Evolutionary conservation across 495 filamentous ascomycete genomes (phyloP), one percentile per base, ranked within the genome.

Genomic region (Penicillium lagena): DNA sequence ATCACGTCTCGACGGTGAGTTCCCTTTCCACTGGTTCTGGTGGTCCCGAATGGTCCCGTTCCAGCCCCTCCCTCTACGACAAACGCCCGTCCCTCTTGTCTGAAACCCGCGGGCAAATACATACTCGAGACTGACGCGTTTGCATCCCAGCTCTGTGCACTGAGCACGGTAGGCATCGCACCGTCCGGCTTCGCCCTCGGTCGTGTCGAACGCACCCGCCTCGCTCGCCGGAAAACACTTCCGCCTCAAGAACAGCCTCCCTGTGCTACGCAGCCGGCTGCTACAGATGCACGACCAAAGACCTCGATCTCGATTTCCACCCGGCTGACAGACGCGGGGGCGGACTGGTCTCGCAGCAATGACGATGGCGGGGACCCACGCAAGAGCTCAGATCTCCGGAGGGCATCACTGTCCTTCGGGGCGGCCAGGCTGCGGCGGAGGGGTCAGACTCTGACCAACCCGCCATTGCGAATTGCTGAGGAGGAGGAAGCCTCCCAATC

Each of bases 161-260:
- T 81, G 54, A 79, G 80, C 71, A 85, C 82, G 44, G 72, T 85
- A 61, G 81, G 78, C 62, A 76, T 83, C 49, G 82, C 82, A 50
- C 73, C 81, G 37, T 73, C 79, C 35, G 82, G 82, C 44, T 71
- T 81, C 47, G 76, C 82, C 46, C 70, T 86, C 52, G 82, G 79
- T 60, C 77, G 76, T 56, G 73, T 71, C 29, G 73, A 78, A 52
- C 64, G 63, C 43, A 54, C 54, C 14, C 50, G 54, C 14, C 39
- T 51, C 38, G 54, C 52, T 34, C 64, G 59, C 30, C 63, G 61
- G 32, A 64, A 60, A 42, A 59, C 58, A 7, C 32, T 61, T 36
- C 22, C 22, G 22, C 49, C 51, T 39, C 45, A 60, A 44, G 56
- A 58, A 35, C 54, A 49, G 13, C 51, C 40, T 39, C 47, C 45